phyloP scores from a whole-genome alignment of 139 green algal genomes.

The Gonium pectorale region DNA sequence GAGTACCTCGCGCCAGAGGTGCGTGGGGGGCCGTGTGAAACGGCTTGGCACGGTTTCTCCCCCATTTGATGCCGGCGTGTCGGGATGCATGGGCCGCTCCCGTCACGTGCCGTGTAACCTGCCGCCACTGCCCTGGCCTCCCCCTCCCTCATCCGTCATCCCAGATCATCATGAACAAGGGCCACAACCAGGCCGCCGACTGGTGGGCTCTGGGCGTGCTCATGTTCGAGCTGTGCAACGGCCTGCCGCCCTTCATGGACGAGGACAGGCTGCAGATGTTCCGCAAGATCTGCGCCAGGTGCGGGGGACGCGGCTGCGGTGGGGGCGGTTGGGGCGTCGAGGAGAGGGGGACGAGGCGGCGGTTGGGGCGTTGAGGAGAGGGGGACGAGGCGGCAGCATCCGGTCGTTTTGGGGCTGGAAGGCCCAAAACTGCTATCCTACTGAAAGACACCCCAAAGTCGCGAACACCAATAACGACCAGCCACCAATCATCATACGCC shows the following conservation, averaged over 20 bases:
- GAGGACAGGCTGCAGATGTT: slow-evolving; percentile 91
- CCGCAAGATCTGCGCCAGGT: slow-evolving; percentile 77
- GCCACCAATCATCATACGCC: no score
- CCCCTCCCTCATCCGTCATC: neutral
- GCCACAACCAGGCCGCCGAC: slow-evolving; percentile 87
- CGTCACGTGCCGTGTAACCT: no score
- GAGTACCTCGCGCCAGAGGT: slow-evolving; percentile 94
- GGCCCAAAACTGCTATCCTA: no score
- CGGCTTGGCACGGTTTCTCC: no score
- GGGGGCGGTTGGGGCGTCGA: neutral
- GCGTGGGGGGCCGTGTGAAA: slow-evolving; percentile 48
- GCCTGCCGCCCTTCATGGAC: slow-evolving; percentile 89
- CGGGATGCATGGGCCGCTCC: no score
- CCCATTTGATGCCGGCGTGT: no score
- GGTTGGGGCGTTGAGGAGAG: neutral
- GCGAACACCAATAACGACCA: no score
- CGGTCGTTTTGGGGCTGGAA: no score
- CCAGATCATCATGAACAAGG: slow-evolving; percentile 84
- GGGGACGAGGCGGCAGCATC: no score
- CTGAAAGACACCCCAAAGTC: no score
- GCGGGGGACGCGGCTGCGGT: neutral
- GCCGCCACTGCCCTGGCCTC: no score
- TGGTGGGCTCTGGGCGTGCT: slow-evolving; percentile 96
- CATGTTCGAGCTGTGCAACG: slow-evolving; percentile 90
- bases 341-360: neutral